phyloP scores from a whole-genome alignment of 164 flowering plant species.

The Buxus sempervirens region DNA sequence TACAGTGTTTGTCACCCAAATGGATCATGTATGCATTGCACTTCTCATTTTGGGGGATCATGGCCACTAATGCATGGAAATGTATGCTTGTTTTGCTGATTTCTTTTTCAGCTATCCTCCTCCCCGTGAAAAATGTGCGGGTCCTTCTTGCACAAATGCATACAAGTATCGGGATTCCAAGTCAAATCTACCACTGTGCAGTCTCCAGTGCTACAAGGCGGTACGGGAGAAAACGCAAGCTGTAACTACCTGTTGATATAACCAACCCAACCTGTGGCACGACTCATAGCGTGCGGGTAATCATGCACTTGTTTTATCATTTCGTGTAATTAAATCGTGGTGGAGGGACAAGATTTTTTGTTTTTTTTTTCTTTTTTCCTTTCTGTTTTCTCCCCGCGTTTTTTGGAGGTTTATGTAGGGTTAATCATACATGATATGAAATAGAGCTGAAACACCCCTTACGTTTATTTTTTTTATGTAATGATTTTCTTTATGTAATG shows the following conservation, averaged over 20 bases:
- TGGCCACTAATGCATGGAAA: too few relatives aligned
- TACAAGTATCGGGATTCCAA: constrained; percentile 78
- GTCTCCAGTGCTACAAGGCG: constrained; percentile 72
- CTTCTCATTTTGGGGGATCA: too few relatives aligned
- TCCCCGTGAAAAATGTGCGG: constrained; percentile 74
- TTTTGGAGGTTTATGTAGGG: not conserved
- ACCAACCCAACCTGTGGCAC: not conserved
- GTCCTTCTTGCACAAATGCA: constrained; percentile 55
- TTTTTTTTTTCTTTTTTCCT: too few relatives aligned
- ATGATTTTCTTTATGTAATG: too few relatives aligned
- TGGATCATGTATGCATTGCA: too few relatives aligned
- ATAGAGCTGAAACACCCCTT: too few relatives aligned
- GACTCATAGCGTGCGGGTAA: not conserved
- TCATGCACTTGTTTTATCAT: not conserved
- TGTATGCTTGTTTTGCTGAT: not conserved
- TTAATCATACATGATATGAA: constrained; percentile 1
- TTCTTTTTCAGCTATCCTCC: constrained; percentile 60
- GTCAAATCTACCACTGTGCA: constrained; percentile 72
- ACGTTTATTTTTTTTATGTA: too few relatives aligned
- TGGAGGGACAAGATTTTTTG: not conserved
- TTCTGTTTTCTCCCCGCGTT: too few relatives aligned
- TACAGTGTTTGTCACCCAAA: too few relatives aligned
- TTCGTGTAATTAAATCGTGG: not conserved
- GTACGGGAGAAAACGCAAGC: constrained; percentile 33
- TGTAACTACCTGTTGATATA: constrained; percentile 34